Base-by-base conservation (phyloP, 1,284 basidiomycete species). In the Moesziomyces sp. region DNA sequence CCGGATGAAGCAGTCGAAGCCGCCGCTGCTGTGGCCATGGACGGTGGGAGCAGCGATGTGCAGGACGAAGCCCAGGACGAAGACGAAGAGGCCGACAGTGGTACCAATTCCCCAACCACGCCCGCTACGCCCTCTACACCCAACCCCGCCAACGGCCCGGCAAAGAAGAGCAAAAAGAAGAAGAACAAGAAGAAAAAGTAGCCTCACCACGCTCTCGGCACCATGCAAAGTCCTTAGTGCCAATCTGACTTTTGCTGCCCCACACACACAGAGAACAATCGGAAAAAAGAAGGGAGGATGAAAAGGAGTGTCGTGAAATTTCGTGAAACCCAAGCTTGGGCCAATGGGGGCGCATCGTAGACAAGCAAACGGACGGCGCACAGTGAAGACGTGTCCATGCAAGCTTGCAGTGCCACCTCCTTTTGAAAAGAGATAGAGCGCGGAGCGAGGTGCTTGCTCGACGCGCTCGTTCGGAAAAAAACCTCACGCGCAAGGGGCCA, bases 151-250 rank as follows among this genome's bases (percentile, higher is more conserved):
- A 46, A 30, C 42, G 16, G 50, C 19, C 47, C 50, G 3, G 38
- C 38, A 3, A 46, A 24, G 46, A 56, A 49, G 44, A 38, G 26
- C 50, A 56, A 43, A 30, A 66, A 59, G 42, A 66, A 67, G 42
- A 63, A 64, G 44, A 69, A 57, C 23, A 71, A 71, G 28, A 71
- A 64, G 42, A 74, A 74, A 54, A 73, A 68, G 43, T 65, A 61
- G 24, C 26, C 26, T 8, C 26, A 10, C n/a, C 8, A 1, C 40
- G 24, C 34, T 13, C 14, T 28, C 28, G 34, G 21, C 24, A 34
- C 38, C n/a, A 24, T 4, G 10, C 11, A 11, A 34, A 5, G 13
- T 34, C 13, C 13, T 34, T 10, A 13, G 10, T 34, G 30, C 1
- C 30, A 34, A 34, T 34, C 30, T 34, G 10, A 34, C 13, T 4